Conservation (phyloP, 371 early-diverging fungal species). For the Apophysomyces sp. region DNA sequence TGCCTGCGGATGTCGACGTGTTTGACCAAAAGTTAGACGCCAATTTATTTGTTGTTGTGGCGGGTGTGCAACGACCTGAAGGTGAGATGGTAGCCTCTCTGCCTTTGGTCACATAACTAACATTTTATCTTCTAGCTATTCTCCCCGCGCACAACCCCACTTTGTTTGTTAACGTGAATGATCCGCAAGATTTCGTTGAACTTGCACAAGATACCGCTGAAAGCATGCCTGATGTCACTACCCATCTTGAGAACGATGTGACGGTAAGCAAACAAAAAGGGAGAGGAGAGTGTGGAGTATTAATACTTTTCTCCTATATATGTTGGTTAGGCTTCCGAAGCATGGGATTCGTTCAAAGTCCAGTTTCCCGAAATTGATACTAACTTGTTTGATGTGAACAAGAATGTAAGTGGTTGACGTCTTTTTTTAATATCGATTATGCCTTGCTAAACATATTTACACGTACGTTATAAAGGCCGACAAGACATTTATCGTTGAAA, state of each 20-base stretch:
- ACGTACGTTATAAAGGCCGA: constrained; percentile 11
- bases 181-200: constrained; percentile 23
- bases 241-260: not conserved
- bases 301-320: too few relatives aligned
- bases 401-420: not conserved
- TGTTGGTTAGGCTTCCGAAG: not conserved
- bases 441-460: too few relatives aligned
- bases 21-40: constrained; percentile 15
- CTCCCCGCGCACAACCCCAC: constrained; percentile 25
- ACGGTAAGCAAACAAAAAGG: not conserved
- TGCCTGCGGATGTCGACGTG: constrained; percentile 6
- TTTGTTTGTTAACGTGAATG: constrained; percentile 35
- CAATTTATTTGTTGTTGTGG: constrained; percentile 11
- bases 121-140: constrained; percentile 12
- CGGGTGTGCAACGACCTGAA: constrained; percentile 14
- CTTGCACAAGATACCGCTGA: constrained; percentile 24
- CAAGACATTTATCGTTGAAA: constrained; percentile 12
- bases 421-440: not conserved
- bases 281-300: too few relatives aligned
- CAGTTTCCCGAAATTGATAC: constrained; percentile 6
- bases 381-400: not conserved
- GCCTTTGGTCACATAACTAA: too few relatives aligned
- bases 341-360: not conserved
- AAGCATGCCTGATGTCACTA: constrained; percentile 6
- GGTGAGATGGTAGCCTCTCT: too few relatives aligned